Percentiles rank a stretch among this genome's conserved stretches.
Evolutionary conservation across 768 basidiomycete genomes (phyloP).

Genomic region (Lepiota venenata): DNA sequence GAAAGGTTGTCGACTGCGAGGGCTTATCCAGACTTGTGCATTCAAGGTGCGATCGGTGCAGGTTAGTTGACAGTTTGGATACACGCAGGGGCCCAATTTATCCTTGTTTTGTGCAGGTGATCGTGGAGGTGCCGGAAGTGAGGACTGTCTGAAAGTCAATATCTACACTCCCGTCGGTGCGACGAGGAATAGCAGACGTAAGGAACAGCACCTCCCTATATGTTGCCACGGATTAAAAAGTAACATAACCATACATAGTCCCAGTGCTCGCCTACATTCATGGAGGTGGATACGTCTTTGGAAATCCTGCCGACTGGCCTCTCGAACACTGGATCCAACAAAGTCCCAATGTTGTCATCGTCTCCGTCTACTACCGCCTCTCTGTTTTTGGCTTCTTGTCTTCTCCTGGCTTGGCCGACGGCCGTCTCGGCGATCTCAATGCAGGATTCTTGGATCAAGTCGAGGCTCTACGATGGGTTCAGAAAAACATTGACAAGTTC

Average conservation of each 20-base stretch:
- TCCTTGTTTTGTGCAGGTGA: constrained; percentile 31
- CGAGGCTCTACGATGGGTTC: constrained; percentile 60
- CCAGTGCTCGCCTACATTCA: constrained; percentile 49
- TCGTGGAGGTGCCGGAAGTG: constrained; percentile 60
- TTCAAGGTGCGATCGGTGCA: constrained; percentile 42
- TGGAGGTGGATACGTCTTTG: constrained; percentile 51
- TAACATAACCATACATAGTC: constrained; percentile 23
- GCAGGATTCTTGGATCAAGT: constrained; percentile 59
- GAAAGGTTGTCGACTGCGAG: constrained; percentile 47
- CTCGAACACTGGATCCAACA: constrained; percentile 66
- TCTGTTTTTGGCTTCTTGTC: constrained; percentile 62
- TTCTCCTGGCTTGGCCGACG: constrained; percentile 39
- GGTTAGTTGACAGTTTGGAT: background rate
- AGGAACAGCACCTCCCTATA: constrained; percentile 16
- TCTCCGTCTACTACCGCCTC: constrained; percentile 66
- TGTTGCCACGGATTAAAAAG: no score
- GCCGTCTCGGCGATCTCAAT: constrained; percentile 44
- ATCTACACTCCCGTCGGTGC: constrained; percentile 54
- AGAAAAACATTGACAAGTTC: constrained; percentile 56
- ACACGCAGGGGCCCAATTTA: background rate
- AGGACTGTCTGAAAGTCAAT: constrained; percentile 68
- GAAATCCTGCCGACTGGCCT: constrained; percentile 65
- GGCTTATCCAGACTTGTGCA: constrained; percentile 52
- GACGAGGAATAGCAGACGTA: constrained; percentile 43
- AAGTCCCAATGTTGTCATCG: constrained; percentile 57